Conservation (phyloP, 2,329 filamentous ascomycete species). For the Penicillium sumatraense region DNA sequence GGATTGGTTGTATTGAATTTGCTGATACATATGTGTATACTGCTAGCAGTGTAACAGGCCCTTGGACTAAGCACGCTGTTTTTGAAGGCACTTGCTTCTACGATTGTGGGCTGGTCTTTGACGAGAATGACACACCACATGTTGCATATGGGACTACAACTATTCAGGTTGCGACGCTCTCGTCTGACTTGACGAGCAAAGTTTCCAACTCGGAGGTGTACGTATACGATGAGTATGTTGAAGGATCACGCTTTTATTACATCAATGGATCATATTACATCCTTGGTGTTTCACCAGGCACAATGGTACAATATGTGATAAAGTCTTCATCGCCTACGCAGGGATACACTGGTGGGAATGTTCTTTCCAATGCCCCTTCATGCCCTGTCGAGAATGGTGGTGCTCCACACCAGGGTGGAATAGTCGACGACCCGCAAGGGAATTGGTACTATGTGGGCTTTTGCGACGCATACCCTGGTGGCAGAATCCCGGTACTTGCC, state of each 20-base stretch:
- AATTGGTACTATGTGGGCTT: slow-evolving; percentile 66
- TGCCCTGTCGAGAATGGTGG: not conserved
- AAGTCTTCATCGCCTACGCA: not conserved
- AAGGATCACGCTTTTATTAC: slow-evolving; percentile 63
- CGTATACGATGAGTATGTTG: slow-evolving; percentile 47
- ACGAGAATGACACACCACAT: slow-evolving; percentile 64
- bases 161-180: slow-evolving; percentile 58
- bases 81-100: slow-evolving; percentile 55
- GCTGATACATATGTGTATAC: slow-evolving; percentile 60
- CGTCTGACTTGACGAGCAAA: slow-evolving; percentile 52
- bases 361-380: slow-evolving; percentile 27
- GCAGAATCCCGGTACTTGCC: slow-evolving; percentile 62
- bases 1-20: slow-evolving; percentile 53
- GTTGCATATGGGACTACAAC: slow-evolving; percentile 58
- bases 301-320: not conserved
- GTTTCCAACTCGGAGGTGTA: slow-evolving; percentile 53
- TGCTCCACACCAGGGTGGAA: slow-evolving; percentile 53
- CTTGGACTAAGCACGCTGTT: slow-evolving; percentile 44
- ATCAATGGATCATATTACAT: slow-evolving; percentile 62
- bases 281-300: slow-evolving; percentile 29
- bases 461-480: slow-evolving; percentile 59
- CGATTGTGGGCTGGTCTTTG: slow-evolving; percentile 62
- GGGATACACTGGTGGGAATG: slow-evolving; percentile 30
- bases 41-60: slow-evolving; percentile 45
- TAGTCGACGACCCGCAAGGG: slow-evolving; percentile 57